Conservation (phyloP, 805 yeast species). For the Brettanomyces bruxellensis region DNA sequence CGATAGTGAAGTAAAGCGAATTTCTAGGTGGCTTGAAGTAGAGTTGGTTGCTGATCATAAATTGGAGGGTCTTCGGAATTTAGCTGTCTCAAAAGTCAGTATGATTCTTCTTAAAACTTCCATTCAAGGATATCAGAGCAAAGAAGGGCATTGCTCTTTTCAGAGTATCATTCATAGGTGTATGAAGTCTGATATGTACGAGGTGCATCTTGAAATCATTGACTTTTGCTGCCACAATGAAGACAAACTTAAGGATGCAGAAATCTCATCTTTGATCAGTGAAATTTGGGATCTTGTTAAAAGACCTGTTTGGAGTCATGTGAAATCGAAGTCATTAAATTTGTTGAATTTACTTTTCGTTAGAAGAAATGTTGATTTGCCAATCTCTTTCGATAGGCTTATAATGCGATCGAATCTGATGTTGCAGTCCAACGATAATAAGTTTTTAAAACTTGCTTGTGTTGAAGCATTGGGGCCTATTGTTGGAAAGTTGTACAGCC, state of each 20-base stretch:
- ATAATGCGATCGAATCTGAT: neutral
- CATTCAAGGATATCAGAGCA: neutral
- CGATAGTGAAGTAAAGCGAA: constrained; percentile 8
- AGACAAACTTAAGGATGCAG: neutral
- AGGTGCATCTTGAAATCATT: constrained; percentile 36
- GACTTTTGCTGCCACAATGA: constrained; percentile 17
- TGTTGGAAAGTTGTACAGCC: constrained; percentile 10
- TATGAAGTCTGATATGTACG: constrained; percentile 31
- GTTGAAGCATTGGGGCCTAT: constrained; percentile 45
- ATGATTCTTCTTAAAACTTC: neutral
- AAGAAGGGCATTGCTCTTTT: neutral
- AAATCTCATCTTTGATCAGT: constrained; percentile 1
- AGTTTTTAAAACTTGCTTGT: constrained; percentile 38
- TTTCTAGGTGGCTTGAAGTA: constrained; percentile 29
- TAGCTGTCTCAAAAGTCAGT: constrained; percentile 30
- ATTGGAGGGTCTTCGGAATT: constrained; percentile 42
- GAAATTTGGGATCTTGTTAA: constrained; percentile 19
- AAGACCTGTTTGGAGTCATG: constrained; percentile 30
- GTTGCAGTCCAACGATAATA: constrained; percentile 21
- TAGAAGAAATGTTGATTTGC: neutral
- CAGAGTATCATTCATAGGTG: constrained; percentile 24
- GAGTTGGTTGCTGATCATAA: constrained; percentile 19
- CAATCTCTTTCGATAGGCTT: neutral
- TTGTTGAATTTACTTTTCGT: constrained; percentile 22
- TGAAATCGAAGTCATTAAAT: constrained; percentile 33